Evolutionary conservation across 768 basidiomycete genomes (phyloP), one percentile per base, ranked within the genome.

Genomic region (Xanthoconium purpureum): DNA sequence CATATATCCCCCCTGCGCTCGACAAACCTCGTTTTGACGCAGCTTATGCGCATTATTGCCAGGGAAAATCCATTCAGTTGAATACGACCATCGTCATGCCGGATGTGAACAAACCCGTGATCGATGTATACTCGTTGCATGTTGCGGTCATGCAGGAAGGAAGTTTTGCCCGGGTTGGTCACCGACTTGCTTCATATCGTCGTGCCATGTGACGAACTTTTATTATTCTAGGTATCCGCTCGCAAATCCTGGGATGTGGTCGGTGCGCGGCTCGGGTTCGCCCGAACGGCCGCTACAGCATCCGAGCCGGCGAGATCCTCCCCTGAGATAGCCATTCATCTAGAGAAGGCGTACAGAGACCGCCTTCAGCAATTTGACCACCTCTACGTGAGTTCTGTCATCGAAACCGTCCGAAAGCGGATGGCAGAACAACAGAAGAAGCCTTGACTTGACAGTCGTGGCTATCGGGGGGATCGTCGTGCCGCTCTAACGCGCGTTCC

Each of bases 141-240:
- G 66, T 66, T 43, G 63, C 67, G 5, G 62, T 73, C 56, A 73
- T 71, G 71, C 67, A 70, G 48, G 65, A 67, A 57, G 70, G 67
- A 47, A 72, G 65, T 24, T 65, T 62, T 33, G 44, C 60, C 12
- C 63, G 67, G 66, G 69, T 72, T 47, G 11, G 61, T 69, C 37
- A 5, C 49, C 38, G 39, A 54, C 29, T 39, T 53, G 18, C 55
- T 56, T 49, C 14, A 28, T 43, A 47, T 51, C 24, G 32, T 36
- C 32, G n/a, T 46, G 44, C 24, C 11, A 10, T 43, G 39, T 54
- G 53, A 46, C 47, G 15, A 53, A 28, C 7, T 39, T 55, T 46
- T 1, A 56, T 60, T 43, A 12, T 55, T n/a, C 14, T 38, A 69
- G 68, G 68, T 69, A 28, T 59, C 42, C 3, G 42, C 50, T 17